These are phyloP conservation scores for Parasarocladium wereldwijsianum DNA, from an alignment of 2,329 filamentous ascomycete species.

Conservation along the genomic window DNA sequence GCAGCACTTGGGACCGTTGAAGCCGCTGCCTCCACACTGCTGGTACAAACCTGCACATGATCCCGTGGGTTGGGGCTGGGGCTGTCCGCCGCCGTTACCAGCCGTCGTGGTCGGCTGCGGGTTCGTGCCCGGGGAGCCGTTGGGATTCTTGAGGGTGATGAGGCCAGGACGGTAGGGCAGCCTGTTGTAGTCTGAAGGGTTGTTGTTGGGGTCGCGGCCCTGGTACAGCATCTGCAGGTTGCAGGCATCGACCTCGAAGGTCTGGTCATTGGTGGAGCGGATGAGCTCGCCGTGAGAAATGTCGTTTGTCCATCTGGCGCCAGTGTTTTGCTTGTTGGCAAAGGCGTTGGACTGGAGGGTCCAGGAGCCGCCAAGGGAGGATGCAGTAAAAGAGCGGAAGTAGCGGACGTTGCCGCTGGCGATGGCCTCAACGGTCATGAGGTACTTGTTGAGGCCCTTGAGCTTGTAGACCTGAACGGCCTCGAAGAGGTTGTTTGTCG, in stretches of 20 bases:
- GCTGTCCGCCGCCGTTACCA: neutral
- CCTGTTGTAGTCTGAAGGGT: constrained; percentile 2
- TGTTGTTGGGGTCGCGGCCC: constrained; percentile 17
- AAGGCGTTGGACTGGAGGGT: constrained; percentile 40
- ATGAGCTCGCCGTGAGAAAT: constrained; percentile 49
- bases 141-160: constrained; percentile 5
- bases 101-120: neutral
- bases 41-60: constrained; percentile 3
- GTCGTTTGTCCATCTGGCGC: constrained; percentile 48
- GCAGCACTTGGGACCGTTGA: constrained; percentile 9
- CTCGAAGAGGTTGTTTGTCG: constrained; percentile 43
- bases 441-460: constrained; percentile 35
- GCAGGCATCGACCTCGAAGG: constrained; percentile 44
- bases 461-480: constrained; percentile 50
- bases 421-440: constrained; percentile 50
- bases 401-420: constrained; percentile 37
- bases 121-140: neutral
- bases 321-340: constrained; percentile 49
- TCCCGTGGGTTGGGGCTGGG: constrained; percentile 1
- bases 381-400: constrained; percentile 51
- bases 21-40: constrained; percentile 9
- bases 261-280: constrained; percentile 40
- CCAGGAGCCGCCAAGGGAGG: constrained; percentile 38
- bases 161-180: constrained; percentile 3
- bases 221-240: constrained; percentile 50